A percentile compares a stretch with the other conserved stretches of the same genome.
Evolutionary conservation across 495 filamentous ascomycete genomes (phyloP).

Genomic region (Rostrohypoxylon terebratum): DNA sequence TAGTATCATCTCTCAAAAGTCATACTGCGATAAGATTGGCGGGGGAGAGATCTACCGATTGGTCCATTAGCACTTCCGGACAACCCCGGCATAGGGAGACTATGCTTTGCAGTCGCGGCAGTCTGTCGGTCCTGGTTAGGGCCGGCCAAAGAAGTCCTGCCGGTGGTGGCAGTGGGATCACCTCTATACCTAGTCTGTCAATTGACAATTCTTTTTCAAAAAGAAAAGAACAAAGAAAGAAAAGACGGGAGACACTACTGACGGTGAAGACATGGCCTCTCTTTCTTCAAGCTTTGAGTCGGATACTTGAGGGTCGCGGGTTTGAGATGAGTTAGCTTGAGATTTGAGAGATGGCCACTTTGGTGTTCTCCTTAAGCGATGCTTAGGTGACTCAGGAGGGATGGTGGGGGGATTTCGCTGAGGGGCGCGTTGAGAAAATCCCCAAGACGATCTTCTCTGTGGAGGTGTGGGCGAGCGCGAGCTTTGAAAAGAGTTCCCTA

Average conservation of each 20-base stretch:
- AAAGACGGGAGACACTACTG: conserved; percentile 13
- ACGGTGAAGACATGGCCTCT: conserved; percentile 50
- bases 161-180: conserved; percentile 32
- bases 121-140: conserved; percentile 20
- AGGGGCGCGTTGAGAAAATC: conserved; percentile 5
- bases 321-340: neutral
- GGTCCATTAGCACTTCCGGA: conserved; percentile 52
- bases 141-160: conserved; percentile 28
- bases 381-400: conserved; percentile 20
- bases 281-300: neutral
- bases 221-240: neutral
- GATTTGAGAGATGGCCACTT: conserved; percentile 42
- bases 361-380: conserved; percentile 32
- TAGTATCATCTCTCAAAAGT: neutral
- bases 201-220: neutral
- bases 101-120: conserved; percentile 24
- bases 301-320: conserved; percentile 12
- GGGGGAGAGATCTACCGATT: conserved; percentile 35
- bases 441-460: conserved; percentile 35
- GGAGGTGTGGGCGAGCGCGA: conserved; percentile 39
- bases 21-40: neutral
- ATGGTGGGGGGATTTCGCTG: neutral
- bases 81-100: conserved; percentile 51
- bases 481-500: neutral
- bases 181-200: conserved; percentile 25